Conservation (phyloP, 2,329 filamentous ascomycete species). For the Fusarium sambucinum region DNA sequence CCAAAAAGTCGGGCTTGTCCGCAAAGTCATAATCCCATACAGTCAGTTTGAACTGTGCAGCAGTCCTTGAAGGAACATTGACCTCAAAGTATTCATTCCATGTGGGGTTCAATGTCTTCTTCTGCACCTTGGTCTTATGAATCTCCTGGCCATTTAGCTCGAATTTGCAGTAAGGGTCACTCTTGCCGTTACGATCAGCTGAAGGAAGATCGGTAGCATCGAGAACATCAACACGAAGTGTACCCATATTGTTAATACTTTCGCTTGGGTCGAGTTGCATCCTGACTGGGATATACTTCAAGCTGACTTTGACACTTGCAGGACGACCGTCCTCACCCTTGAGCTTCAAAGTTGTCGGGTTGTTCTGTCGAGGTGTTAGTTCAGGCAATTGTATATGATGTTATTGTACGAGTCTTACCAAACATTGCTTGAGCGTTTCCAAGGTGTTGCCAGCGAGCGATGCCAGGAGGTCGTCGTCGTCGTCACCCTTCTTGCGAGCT, state of each 20-base stretch:
- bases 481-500: slow-evolving; percentile 82
- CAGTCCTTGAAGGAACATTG: slow-evolving; percentile 84
- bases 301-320: slow-evolving; percentile 85
- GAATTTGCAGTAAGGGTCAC: slow-evolving; percentile 97
- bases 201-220: slow-evolving; percentile 90
- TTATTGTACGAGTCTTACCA: slow-evolving; percentile 67
- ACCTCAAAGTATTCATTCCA: slow-evolving; percentile 99
- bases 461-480: slow-evolving; percentile 81
- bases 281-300: slow-evolving; percentile 93
- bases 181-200: slow-evolving; percentile 95
- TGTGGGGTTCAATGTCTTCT: slow-evolving; percentile 93
- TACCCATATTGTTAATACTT: slow-evolving; percentile 99
- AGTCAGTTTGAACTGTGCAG: slow-evolving; percentile 82
- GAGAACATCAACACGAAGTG: slow-evolving; percentile 90
- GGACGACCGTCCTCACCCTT: slow-evolving; percentile 79
- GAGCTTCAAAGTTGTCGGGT: slow-evolving; percentile 83
- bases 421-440: slow-evolving; percentile 86
- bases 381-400: background rate
- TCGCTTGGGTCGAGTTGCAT: slow-evolving; percentile 95
- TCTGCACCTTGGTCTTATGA: slow-evolving; percentile 94
- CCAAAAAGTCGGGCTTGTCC: slow-evolving; percentile 92
- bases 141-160: slow-evolving; percentile 88
- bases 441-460: slow-evolving; percentile 87
- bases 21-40: slow-evolving; percentile 98
- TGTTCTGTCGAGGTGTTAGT: slow-evolving; percentile 71